These are phyloP conservation scores for Ganoderma multipileum DNA, from an alignment of 1,284 basidiomycete species.

Conservation along the genomic window DNA sequence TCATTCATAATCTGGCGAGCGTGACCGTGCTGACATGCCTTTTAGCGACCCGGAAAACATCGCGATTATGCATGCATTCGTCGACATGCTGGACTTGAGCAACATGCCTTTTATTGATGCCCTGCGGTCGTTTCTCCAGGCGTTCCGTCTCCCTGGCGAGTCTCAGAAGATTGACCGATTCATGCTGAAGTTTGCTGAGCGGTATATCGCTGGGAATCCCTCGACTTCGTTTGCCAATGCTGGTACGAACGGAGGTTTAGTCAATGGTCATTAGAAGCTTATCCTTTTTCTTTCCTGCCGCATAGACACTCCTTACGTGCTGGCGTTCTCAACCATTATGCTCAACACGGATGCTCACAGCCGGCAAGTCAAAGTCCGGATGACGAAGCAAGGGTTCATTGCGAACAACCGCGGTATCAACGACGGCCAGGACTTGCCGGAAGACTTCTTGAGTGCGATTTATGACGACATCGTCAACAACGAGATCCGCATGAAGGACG, in stretches of 20 bases:
- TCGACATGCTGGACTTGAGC: constrained; percentile 89
- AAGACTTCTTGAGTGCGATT: constrained; percentile 79
- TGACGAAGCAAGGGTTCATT: constrained; percentile 90
- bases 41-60: constrained; percentile 85
- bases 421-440: constrained; percentile 86
- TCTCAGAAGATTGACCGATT: constrained; percentile 98
- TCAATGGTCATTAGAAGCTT: not conserved
- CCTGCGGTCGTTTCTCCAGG: constrained; percentile 86
- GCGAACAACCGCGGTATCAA: constrained; percentile 97
- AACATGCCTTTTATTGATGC: constrained; percentile 87
- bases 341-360: constrained; percentile 97
- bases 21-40: constrained; percentile 25
- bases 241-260: constrained; percentile 50
- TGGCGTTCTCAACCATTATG: constrained; percentile 93
- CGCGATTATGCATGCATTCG: constrained; percentile 95
- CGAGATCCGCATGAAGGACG: constrained; percentile 98
- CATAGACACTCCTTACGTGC: constrained; percentile 89
- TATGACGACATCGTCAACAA: constrained; percentile 91
- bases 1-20: constrained; percentile 1
- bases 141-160: constrained; percentile 95
- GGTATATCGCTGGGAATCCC: constrained; percentile 89
- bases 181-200: constrained; percentile 97
- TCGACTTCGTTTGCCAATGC: constrained; percentile 86
- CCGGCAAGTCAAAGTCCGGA: constrained; percentile 91
- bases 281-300: not conserved